Evolutionary conservation across 176 grass and related monocot genomes (phyloP).

Genomic region (Oryza brachyantha): DNA sequence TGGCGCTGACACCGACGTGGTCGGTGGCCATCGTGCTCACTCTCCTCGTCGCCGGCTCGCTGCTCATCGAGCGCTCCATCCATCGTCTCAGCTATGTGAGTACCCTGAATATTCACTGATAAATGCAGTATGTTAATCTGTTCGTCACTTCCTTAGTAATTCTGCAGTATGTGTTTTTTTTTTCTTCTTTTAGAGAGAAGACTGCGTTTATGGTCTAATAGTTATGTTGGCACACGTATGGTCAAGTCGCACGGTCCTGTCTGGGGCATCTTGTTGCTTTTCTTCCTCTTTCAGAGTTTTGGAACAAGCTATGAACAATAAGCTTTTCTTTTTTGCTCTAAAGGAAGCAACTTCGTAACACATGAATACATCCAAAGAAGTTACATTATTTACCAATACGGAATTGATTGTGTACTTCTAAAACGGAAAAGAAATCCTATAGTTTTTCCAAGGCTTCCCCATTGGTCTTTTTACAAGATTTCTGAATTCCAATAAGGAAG

Average conservation of each 20-base stretch:
- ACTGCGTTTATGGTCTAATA: background rate
- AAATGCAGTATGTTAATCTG: background rate
- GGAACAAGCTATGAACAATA: background rate
- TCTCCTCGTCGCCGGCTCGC: conserved; percentile 76
- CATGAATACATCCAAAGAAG: background rate
- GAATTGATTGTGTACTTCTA: background rate
- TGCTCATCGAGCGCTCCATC: conserved; percentile 94
- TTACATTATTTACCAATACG: background rate
- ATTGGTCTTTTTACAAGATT: background rate
- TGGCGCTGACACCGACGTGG: conserved; percentile 94
- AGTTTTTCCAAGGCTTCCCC: background rate
- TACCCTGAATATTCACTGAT: background rate
- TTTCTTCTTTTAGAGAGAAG: background rate
- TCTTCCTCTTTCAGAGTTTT: background rate
- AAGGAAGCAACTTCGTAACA: background rate
- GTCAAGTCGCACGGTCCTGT: background rate
- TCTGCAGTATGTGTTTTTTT: background rate
- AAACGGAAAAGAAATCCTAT: background rate
- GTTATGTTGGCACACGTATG: background rate
- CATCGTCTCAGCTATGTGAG: conserved; percentile 85
- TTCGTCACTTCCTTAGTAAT: conserved; percentile 11
- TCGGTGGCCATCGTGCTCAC: conserved; percentile 94
- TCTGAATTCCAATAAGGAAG: background rate
- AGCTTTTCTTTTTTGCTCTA: background rate
- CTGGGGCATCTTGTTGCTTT: background rate